These are phyloP conservation scores for Suhomyces kilbournensis DNA, from an alignment of 805 yeast species.

Conservation along the genomic window DNA sequence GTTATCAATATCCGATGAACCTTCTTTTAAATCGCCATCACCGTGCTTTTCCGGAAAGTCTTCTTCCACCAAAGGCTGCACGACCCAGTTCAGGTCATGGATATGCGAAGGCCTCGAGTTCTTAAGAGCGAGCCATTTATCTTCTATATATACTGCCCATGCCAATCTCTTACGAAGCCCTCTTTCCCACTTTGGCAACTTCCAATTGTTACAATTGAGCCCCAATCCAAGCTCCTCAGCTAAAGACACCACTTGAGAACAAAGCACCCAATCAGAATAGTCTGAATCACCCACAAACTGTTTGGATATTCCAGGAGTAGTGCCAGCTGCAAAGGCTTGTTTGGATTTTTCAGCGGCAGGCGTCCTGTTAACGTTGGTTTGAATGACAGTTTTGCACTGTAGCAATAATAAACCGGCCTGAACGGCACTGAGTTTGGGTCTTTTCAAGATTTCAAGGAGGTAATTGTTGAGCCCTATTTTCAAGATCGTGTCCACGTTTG, in stretches of 20 bases:
- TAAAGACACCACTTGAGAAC: constrained; percentile 81
- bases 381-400: constrained; percentile 54
- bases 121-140: constrained; percentile 82
- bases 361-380: constrained; percentile 10
- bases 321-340: neutral
- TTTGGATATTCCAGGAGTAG: neutral
- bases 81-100: constrained; percentile 75
- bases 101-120: constrained; percentile 85
- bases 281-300: constrained; percentile 28
- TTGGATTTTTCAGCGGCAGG: constrained; percentile 14
- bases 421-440: constrained; percentile 88
- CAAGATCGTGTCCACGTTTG: constrained; percentile 55
- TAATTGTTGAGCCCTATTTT: constrained; percentile 59
- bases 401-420: constrained; percentile 82
- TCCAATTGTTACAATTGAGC: constrained; percentile 87
- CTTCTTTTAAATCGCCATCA: constrained; percentile 49
- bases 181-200: constrained; percentile 91
- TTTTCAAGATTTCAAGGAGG: constrained; percentile 71
- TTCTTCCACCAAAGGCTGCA: constrained; percentile 60
- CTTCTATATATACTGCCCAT: constrained; percentile 94
- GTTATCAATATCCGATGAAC: constrained; percentile 64
- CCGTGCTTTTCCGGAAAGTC: constrained; percentile 77
- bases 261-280: constrained; percentile 76
- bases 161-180: constrained; percentile 84
- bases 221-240: constrained; percentile 92